phyloP scores from a whole-genome alignment of 768 basidiomycete species.

The Serendipita sp. region DNA sequence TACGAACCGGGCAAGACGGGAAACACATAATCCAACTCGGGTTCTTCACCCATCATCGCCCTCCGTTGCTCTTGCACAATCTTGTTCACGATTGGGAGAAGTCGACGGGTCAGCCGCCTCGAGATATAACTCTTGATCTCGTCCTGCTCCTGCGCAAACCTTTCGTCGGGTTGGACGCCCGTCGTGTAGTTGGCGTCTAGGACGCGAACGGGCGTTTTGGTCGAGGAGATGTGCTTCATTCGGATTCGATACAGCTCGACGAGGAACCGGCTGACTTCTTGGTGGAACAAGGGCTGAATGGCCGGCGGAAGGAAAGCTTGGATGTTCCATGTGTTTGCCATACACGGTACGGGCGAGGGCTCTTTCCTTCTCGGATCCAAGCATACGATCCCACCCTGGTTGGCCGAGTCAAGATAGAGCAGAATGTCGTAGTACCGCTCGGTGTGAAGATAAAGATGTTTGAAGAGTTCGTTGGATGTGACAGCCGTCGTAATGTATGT shows the following conservation, averaged over 20 bases:
- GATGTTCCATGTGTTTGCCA: slow-evolving; percentile 78
- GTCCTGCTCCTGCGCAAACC: slow-evolving; percentile 54
- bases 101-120: slow-evolving; percentile 61
- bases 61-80: slow-evolving; percentile 45
- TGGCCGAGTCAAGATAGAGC: slow-evolving; percentile 90
- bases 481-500: slow-evolving; percentile 90
- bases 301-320: slow-evolving; percentile 72
- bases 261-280: slow-evolving; percentile 66
- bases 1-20: slow-evolving; percentile 79
- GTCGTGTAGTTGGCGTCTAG: slow-evolving; percentile 34
- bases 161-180: slow-evolving; percentile 45
- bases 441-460: slow-evolving; percentile 75
- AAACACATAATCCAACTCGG: slow-evolving; percentile 51
- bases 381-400: slow-evolving; percentile 80
- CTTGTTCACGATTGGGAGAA: slow-evolving; percentile 51
- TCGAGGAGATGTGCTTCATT: slow-evolving; percentile 41
- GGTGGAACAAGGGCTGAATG: slow-evolving; percentile 61
- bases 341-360: slow-evolving; percentile 46
- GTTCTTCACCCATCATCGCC: slow-evolving; percentile 38
- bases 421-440: slow-evolving; percentile 87
- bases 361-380: slow-evolving; percentile 58
- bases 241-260: slow-evolving; percentile 66
- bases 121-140: slow-evolving; percentile 60
- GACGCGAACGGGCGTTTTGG: slow-evolving; percentile 55
- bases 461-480: slow-evolving; percentile 88